phyloP scores from a whole-genome alignment of 306 rosid genomes.

The Inga laurina region DNA sequence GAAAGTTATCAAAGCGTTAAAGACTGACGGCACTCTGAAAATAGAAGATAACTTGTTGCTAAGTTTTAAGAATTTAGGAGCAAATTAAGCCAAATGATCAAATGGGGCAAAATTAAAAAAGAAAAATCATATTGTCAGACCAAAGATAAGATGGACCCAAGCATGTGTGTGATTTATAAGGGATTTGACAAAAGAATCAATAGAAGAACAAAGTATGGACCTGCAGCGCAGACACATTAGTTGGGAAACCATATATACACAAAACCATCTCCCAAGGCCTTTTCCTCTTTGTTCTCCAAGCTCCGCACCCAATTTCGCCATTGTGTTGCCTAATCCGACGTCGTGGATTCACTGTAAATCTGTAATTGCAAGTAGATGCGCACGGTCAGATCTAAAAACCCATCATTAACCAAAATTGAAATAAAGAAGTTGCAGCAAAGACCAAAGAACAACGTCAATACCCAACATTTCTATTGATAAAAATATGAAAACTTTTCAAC shows the following conservation, averaged over 20 bases:
- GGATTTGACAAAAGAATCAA: neutral
- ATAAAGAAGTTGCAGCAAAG: neutral
- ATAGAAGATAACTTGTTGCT: neutral
- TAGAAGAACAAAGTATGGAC: constrained; percentile 33
- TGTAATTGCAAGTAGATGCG: constrained; percentile 35
- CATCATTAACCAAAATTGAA: neutral
- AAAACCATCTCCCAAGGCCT: constrained; percentile 98
- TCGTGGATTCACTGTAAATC: constrained; percentile 93
- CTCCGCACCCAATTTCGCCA: constrained; percentile 91
- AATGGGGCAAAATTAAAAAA: neutral
- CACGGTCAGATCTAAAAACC: neutral
- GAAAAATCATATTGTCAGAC: neutral
- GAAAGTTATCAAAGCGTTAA: constrained; percentile 5
- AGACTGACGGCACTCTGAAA: neutral
- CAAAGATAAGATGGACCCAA: neutral
- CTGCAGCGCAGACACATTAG: constrained; percentile 94
- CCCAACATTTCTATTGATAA: constrained; percentile 12
- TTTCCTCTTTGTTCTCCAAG: constrained; percentile 75
- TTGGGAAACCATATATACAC: constrained; percentile 92
- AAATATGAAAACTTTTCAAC: neutral
- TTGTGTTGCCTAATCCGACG: constrained; percentile 95
- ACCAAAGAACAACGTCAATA: neutral
- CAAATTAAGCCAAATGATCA: neutral
- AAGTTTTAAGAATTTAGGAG: constrained; percentile 15
- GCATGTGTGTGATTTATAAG: neutral